Evolutionary conservation across 1,284 basidiomycete species (phyloP), one percentile per base, ranked within the genome.

Genomic region (Cutaneotrichosporon dermatis): DNA sequence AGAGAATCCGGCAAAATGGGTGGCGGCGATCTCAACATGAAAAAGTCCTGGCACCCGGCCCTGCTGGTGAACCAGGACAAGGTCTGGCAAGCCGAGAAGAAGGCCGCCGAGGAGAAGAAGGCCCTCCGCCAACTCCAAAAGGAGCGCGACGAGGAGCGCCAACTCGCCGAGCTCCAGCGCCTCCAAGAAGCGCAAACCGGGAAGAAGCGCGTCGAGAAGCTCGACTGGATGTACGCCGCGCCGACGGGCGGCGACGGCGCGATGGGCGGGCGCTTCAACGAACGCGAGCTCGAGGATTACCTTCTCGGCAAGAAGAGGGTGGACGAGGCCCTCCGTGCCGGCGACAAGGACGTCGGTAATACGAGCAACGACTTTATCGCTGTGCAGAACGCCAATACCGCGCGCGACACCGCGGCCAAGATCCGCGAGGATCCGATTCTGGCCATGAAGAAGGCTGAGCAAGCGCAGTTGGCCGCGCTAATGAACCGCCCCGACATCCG

Each of bases 181-280:
- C 77, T 99, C 50, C 93, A 96, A 75, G 91, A 94, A 72, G 89
- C 90, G 63, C 86, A 93, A 66, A 97, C 95, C 6, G 96, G 96
- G 36, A 92, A 89, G 81, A 96, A 94, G 79, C 83, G 90, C 66
- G 85, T 88, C 52, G 94, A 98, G 76, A 92, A 92, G 73, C 79
- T 99, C 55, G 95, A 99, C 76, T 99, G 96, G 96, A 95, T 99
- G 91, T 99, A 99, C 80, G 83, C 94, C 12, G 96, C 95, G 1
- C 95, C 96, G 2, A 90, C 90, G 0, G 90, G 89, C 13, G 87
- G 83, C 61, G 87, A 81, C 59, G 86, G 90, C 66, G 95, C 92
- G 66, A 62, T 77, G n/a, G 78, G 78, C 10, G 76, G 76, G 2
- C 69, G 71, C 25, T 66, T 77, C 13, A 74, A 72, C 16, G 79